These are phyloP conservation scores for Pichia eremophila DNA, from an alignment of 805 yeast genomes.

Conservation along the genomic window DNA sequence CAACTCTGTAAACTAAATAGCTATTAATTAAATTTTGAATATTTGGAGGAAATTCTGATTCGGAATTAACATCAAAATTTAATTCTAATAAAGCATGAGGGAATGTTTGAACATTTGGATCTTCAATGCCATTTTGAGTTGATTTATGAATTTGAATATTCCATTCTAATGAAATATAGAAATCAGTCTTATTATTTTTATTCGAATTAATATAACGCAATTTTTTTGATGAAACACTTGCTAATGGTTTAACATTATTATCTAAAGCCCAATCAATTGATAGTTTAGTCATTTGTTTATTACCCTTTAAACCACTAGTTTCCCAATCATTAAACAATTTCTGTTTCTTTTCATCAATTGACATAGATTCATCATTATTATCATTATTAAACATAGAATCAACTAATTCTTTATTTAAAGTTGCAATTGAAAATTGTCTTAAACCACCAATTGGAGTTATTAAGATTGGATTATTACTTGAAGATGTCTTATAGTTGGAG, in stretches of 20 bases:
- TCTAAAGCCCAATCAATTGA: constrained; percentile 26
- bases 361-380: background rate
- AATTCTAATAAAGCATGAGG: constrained; percentile 44
- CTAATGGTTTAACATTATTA: constrained; percentile 21
- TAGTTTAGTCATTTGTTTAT: constrained; percentile 24
- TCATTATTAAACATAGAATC: constrained; percentile 12
- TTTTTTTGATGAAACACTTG: constrained; percentile 18
- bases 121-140: constrained; percentile 2
- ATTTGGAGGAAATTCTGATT: constrained; percentile 26
- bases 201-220: constrained; percentile 19
- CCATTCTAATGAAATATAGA: constrained; percentile 25
- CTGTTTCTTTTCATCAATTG: constrained; percentile 9
- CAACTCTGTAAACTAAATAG: constrained; percentile 40
- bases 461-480: constrained; percentile 21
- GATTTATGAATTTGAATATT: constrained; percentile 13
- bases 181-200: constrained; percentile 16
- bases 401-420: constrained; percentile 16
- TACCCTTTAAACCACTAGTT: constrained; percentile 17
- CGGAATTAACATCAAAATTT: constrained; percentile 30
- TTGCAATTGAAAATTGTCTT: constrained; percentile 29
- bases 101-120: constrained; percentile 19
- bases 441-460: constrained; percentile 35
- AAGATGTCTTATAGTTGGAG: constrained; percentile 8
- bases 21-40: constrained; percentile 33
- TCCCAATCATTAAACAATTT: constrained; percentile 16